Evolutionary conservation across 2,329 filamentous ascomycete genomes (phyloP).

Genomic region (Basipetospora sp.): DNA sequence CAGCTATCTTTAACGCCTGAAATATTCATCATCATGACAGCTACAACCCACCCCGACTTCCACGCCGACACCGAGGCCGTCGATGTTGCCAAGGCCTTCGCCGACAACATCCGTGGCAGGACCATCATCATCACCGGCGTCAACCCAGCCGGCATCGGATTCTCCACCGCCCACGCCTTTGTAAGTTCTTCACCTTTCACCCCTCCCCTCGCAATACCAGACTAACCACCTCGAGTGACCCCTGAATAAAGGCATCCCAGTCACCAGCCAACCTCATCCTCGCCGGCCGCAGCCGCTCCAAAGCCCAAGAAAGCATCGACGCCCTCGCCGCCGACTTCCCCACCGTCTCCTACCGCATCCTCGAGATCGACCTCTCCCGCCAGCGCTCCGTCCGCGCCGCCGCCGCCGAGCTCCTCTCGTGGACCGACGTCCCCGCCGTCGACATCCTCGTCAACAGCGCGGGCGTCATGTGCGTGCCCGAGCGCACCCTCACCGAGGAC

Average conservation of each 20-base stretch:
- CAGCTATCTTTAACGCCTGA: too few relatives aligned
- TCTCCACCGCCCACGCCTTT: constrained; percentile 20
- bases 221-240: too few relatives aligned
- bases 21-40: too few relatives aligned
- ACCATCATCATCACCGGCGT: constrained; percentile 29
- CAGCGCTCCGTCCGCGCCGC: constrained; percentile 22
- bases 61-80: constrained; percentile 11
- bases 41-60: constrained; percentile 4
- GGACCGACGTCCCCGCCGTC: constrained; percentile 15
- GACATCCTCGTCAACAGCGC: constrained; percentile 30
- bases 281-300: constrained; percentile 27
- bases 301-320: constrained; percentile 15
- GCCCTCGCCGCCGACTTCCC: constrained; percentile 5
- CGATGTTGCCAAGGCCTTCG: constrained; percentile 16
- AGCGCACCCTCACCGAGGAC: constrained; percentile 20
- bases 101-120: constrained; percentile 20
- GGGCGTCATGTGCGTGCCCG: constrained; percentile 23
- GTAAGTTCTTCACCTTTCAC: too few relatives aligned
- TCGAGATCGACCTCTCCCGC: constrained; percentile 22
- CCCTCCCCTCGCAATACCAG: too few relatives aligned
- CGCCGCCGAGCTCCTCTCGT: constrained; percentile 19
- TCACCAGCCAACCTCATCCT: constrained; percentile 29
- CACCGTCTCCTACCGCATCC: constrained; percentile 3
- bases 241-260: too few relatives aligned
- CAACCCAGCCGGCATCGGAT: constrained; percentile 24